Conservation (phyloP, 257 asterid species). For the Catharanthus roseus region DNA sequence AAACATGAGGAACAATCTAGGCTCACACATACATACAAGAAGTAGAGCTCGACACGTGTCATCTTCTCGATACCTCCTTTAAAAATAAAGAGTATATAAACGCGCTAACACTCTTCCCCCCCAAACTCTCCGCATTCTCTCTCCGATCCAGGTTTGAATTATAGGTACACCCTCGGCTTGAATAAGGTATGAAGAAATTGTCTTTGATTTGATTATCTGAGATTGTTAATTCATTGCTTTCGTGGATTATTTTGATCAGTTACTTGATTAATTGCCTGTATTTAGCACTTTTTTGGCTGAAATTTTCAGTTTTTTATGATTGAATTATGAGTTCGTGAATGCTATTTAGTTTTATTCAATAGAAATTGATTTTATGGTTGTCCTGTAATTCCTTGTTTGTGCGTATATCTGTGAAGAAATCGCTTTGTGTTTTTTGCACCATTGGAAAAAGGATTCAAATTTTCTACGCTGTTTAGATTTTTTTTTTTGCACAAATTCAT, state of each 20-base stretch:
- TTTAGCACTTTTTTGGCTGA: not conserved
- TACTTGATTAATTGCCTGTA: no score
- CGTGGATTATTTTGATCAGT: not conserved
- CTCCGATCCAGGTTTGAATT: not conserved
- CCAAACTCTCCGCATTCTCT: not conserved
- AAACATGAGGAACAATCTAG: conserved; percentile 8
- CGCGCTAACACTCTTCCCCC: no score
- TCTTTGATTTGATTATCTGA: not conserved
- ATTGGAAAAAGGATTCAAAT: no score
- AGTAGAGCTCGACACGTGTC: conserved; percentile 4
- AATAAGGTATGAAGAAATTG: not conserved
- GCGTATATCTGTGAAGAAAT: no score
- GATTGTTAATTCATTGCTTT: not conserved
- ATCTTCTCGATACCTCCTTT: not conserved
- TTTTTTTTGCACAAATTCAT: no score
- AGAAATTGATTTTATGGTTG: not conserved
- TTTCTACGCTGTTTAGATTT: no score
- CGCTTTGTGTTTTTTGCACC: no score
- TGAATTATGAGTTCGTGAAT: not conserved
- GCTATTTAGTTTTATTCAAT: not conserved
- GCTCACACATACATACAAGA: not conserved
- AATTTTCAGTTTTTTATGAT: not conserved
- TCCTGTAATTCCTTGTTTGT: not conserved
- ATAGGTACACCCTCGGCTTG: not conserved
- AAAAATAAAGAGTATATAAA: not conserved